Evolutionary conservation across 441 rosid genomes (phyloP).

Genomic region (Erysimum cheiri): DNA sequence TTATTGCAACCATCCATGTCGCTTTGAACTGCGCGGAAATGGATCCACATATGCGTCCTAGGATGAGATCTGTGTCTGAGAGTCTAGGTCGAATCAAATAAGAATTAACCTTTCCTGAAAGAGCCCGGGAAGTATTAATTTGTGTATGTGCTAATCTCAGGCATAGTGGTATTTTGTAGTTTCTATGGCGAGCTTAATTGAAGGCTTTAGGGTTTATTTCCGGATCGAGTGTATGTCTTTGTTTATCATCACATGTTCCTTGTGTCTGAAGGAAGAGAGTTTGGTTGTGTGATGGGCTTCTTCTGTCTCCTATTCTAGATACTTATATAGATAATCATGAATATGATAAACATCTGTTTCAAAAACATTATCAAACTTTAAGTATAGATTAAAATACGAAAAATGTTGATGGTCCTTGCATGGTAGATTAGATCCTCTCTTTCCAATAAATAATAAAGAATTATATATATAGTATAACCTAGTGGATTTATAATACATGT

Average conservation of each 20-base stretch:
- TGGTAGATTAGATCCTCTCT: not conserved
- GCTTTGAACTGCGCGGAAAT: conserved; percentile 82
- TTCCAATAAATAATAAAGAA: not conserved
- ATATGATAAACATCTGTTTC: not conserved
- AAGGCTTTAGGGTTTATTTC: not conserved
- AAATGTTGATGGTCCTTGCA: conserved; percentile 9
- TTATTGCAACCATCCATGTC: conserved; percentile 63
- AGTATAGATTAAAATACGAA: conserved; percentile 15
- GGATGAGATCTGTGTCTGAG: conserved; percentile 84
- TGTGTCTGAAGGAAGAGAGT: conserved; percentile 17
- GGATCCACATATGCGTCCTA: conserved; percentile 84
- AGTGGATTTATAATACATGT: conserved; percentile 4
- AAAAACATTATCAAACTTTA: not conserved
- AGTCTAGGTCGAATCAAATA: conserved; percentile 67
- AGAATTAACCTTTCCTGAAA: conserved; percentile 10
- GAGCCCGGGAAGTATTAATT: not conserved
- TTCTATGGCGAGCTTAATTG: not conserved
- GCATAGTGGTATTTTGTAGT: conserved; percentile 4
- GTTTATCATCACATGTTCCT: conserved; percentile 19
- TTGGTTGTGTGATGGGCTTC: conserved; percentile 17
- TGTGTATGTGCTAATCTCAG: conserved; percentile 14
- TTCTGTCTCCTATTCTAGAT: not conserved
- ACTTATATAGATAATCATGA: not conserved
- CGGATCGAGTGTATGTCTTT: not conserved
- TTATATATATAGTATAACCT: not conserved